A percentile compares a stretch with the other conserved stretches of the same genome.
phyloP scores from a whole-genome alignment of 148 eudicot species.

The Cornus florida region DNA sequence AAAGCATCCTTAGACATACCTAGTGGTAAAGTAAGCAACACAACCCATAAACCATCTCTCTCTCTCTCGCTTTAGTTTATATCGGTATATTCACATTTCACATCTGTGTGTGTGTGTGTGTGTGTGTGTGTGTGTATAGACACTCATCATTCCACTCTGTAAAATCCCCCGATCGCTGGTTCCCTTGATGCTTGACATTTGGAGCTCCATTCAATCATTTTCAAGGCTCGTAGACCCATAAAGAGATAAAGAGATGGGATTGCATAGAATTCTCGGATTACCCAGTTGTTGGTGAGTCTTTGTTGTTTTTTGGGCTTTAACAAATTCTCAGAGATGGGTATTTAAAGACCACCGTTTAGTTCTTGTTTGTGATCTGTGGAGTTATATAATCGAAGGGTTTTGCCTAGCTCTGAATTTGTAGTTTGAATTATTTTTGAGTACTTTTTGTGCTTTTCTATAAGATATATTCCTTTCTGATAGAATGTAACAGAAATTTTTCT shows the following conservation, averaged over 20 bases:
- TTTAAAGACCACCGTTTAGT: slow-evolving; percentile 11
- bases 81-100: neutral
- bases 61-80: neutral
- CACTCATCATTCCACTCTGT: slow-evolving; percentile 28
- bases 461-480: neutral
- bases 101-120: neutral
- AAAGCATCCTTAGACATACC: slow-evolving; percentile 12
- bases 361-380: neutral
- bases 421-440: neutral
- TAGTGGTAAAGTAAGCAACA: neutral
- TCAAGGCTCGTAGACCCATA: slow-evolving; percentile 13
- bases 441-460: neutral
- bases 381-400: slow-evolving; percentile 9
- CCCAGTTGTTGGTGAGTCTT: slow-evolving; percentile 25
- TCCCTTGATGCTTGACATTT: slow-evolving; percentile 42
- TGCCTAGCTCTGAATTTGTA: neutral
- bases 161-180: slow-evolving; percentile 17
- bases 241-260: slow-evolving; percentile 11
- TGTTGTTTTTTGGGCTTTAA: slow-evolving; percentile 11
- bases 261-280: slow-evolving; percentile 13
- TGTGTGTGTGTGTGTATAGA: neutral
- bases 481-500: neutral
- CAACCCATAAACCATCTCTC: slow-evolving; percentile 1
- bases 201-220: slow-evolving; percentile 24
- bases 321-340: slow-evolving; percentile 18